Base-by-base conservation (phyloP, 768 basidiomycete species). In the Leucosporidium scottii region DNA sequence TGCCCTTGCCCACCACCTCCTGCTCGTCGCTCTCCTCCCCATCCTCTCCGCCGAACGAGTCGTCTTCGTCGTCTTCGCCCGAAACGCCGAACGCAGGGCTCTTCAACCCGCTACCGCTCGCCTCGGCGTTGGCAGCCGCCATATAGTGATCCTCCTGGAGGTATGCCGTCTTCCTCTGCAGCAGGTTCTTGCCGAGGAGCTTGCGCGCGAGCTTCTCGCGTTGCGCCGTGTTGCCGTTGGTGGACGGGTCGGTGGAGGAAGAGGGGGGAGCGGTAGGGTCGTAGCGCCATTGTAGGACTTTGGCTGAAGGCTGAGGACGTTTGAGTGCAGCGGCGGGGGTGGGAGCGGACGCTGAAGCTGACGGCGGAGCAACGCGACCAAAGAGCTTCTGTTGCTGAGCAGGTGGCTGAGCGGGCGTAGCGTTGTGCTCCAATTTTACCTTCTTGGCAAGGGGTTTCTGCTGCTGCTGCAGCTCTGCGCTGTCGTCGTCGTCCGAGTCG, bases 81-180 rank as follows among this genome's bases (percentile, higher is more conserved):
- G 36, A 66, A 67, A 21, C 51, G 7, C 51, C 51, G 1, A 21
- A 27, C 31, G 20, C 56, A 13, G 56, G n/a, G 9, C 20, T 34
- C 28, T 13, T 21, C 28, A 9, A 23, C 25, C 27, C 31, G 20
- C 60, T 31, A 5, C 60, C 64, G 8, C 58, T 61, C 30, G 51
- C 61, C 57, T 67, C 58, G 30, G 57, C 61, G 27, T 51, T 55
- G 39, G 74, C 65, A 58, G 47, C 68, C 66, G 34, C 4, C 34
- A 70, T 39, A 36, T 56, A 68, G 28, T 72, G 66, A 23, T 72
- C 67, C 31, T 62, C 36, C 58, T 72, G 34, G 15, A 72, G 64
- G 39, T 72, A 72, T 18, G 55, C 56, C 0, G 36, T 36, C 36
- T n/a, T 34, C 20, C 62, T 59, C 31, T 44, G 20, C 18, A 39